phyloP scores from a whole-genome alignment of 148 eudicot species.

The Persicaria maculosa region DNA sequence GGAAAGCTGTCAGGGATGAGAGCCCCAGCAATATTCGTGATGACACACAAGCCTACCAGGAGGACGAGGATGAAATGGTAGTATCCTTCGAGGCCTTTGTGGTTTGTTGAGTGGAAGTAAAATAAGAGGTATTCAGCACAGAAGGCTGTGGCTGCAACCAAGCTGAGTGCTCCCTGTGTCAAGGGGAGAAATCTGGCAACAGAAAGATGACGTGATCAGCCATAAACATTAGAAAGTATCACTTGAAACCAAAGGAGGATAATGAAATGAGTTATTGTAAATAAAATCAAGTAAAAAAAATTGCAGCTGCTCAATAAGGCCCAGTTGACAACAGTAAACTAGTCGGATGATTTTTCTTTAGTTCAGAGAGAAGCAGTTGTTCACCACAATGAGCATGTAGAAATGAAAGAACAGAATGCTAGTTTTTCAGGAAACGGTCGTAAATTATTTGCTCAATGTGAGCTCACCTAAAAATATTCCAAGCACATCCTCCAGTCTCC shows the following conservation, averaged over 20 bases:
- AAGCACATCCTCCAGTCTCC: background rate
- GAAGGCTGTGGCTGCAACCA: conserved; percentile 75
- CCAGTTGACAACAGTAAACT: no score
- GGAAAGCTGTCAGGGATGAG: conserved; percentile 74
- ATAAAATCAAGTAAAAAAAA: no score
- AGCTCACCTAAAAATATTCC: background rate
- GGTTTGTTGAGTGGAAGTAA: conserved; percentile 86
- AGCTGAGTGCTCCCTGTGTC: conserved; percentile 67
- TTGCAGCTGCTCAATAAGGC: no score
- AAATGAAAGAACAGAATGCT: no score
- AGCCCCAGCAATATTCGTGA: conserved; percentile 50
- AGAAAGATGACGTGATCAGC: background rate
- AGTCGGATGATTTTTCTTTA: no score
- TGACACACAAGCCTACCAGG: conserved; percentile 57
- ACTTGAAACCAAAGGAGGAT: conserved; percentile 22
- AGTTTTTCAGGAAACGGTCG: background rate
- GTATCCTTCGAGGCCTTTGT: conserved; percentile 86
- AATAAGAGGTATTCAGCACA: conserved; percentile 78
- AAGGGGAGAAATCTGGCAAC: conserved; percentile 63
- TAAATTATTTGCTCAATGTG: no score
- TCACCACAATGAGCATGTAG: no score
- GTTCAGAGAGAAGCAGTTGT: no score
- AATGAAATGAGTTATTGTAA: background rate
- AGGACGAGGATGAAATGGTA: conserved; percentile 83
- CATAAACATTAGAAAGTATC: conserved; percentile 45